phyloP scores from a whole-genome alignment of 352 stramenopile genomes.

The Globisporangium nagaii region DNA sequence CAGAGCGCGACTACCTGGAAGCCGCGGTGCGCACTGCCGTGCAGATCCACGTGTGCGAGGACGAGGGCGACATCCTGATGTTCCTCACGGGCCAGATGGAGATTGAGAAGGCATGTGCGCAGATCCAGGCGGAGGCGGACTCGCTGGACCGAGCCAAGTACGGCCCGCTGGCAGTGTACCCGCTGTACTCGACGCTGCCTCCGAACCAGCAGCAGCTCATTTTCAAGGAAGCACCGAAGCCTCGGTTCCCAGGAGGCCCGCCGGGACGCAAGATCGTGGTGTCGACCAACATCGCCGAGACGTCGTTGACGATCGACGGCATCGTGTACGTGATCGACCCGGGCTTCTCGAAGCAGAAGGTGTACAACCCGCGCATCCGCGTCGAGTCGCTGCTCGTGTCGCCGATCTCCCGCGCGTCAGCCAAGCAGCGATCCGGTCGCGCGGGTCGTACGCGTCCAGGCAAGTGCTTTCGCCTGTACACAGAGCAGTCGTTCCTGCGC shows the following conservation, averaged over 20 bases:
- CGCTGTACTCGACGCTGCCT: conserved; percentile 98
- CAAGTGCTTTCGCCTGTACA: conserved; percentile 98
- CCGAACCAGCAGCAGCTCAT: conserved; percentile 99
- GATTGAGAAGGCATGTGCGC: conserved; percentile 96
- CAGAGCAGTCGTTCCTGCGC: conserved; percentile 95
- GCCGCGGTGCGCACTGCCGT: conserved; percentile 77
- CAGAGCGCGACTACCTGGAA: conserved; percentile 98
- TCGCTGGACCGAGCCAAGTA: conserved; percentile 92
- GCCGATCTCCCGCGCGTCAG: conserved; percentile 95
- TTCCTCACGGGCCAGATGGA: conserved; percentile 99
- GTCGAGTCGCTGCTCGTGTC: conserved; percentile 98
- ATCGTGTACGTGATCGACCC: conserved; percentile 99
- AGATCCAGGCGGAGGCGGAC: conserved; percentile 85
- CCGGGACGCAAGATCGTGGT: conserved; percentile 97
- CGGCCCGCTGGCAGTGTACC: conserved; percentile 89
- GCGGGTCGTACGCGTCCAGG: conserved; percentile 89
- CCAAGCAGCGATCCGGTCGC: conserved; percentile 91
- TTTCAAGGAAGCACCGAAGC: conserved; percentile 96
- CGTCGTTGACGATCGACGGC: conserved; percentile 99
- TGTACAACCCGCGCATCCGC: conserved; percentile 98
- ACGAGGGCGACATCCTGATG: conserved; percentile 96
- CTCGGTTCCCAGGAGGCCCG: conserved; percentile 70
- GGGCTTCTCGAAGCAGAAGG: conserved; percentile 99
- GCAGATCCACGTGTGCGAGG: conserved; percentile 98
- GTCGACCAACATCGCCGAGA: conserved; percentile 99